Evolutionary conservation across 1,139 yeast species (phyloP), one percentile per base, ranked within the genome.

Genomic region (Candida glucosophila): DNA sequence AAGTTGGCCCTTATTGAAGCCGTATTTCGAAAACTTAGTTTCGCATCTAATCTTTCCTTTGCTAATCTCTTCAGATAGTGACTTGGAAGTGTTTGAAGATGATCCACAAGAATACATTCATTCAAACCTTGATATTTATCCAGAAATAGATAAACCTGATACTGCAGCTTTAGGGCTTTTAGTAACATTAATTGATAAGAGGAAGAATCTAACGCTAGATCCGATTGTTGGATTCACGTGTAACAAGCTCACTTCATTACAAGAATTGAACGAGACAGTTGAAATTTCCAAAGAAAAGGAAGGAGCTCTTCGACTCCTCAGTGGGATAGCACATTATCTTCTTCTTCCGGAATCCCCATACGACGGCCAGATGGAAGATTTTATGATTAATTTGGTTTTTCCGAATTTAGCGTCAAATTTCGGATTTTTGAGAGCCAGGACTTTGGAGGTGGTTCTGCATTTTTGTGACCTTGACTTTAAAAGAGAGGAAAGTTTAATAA

Each of bases 41-140:
- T 59, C 77, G 10, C 86, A 78, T 40, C 76, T 90, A 33, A 66
- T 88, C 8, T 86, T 69, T 54, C 96, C 96, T 4, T 52, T 85
- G 26, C 56, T 90, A 27, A 69, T 82, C 35, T 88, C 94, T 7
- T 65, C 70, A 12, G 81, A 80, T 32, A 72, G 68, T 8, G 73
- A 73, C 14, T 58, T 86, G 33, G 94, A 83, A 36, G 55, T 73
- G 18, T 88, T 82, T 55, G 95, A 86, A 35, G 73, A 70, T 34
- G 97, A 90, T 44, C 97, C 97, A 5, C 81, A 74, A 31, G 96
- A 88, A 49, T 90, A 86, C 47, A 81, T 90, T 35, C 88, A 82
- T 50, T 67, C 79, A 39, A 73, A 76, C 31, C 66, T 85, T 43
- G 94, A 85, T 46, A 56, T 72, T 18, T 71, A 71, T 47, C 79